phyloP scores from a whole-genome alignment of 768 basidiomycete species.

The Suillus paluster region DNA sequence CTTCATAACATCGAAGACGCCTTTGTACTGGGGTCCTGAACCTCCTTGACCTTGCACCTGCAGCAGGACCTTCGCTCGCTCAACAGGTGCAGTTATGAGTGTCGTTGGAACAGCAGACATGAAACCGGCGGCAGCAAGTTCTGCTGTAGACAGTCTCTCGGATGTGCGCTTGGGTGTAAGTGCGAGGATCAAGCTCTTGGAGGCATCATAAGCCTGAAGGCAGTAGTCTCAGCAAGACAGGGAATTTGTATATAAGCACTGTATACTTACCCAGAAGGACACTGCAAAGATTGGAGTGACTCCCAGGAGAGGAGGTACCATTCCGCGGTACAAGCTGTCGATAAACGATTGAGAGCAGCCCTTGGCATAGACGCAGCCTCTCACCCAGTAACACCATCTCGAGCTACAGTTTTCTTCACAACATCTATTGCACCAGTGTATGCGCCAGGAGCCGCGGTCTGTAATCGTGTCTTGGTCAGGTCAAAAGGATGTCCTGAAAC shows the following conservation, averaged over 20 bases:
- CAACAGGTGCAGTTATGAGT: constrained; percentile 92
- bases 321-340: constrained; percentile 83
- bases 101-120: constrained; percentile 93
- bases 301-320: constrained; percentile 91
- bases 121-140: constrained; percentile 93
- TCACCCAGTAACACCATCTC: constrained; percentile 89
- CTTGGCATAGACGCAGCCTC: constrained; percentile 3
- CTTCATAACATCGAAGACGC: constrained; percentile 88
- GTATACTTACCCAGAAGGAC: constrained; percentile 86
- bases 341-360: constrained; percentile 9
- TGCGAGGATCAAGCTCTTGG: constrained; percentile 82
- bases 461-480: constrained; percentile 93
- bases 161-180: constrained; percentile 78
- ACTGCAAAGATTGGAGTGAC: constrained; percentile 98
- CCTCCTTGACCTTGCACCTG: constrained; percentile 93
- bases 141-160: constrained; percentile 65
- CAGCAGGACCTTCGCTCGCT: constrained; percentile 93
- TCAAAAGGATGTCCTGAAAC: constrained; percentile 93
- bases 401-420: constrained; percentile 87
- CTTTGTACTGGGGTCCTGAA: constrained; percentile 75
- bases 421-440: constrained; percentile 95
- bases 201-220: constrained; percentile 86
- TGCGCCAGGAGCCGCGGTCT: constrained; percentile 86
- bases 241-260: not conserved
- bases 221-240: constrained; percentile 12